phyloP scores from a whole-genome alignment of 1,284 basidiomycete species.

The Cystobasidium sp. region DNA sequence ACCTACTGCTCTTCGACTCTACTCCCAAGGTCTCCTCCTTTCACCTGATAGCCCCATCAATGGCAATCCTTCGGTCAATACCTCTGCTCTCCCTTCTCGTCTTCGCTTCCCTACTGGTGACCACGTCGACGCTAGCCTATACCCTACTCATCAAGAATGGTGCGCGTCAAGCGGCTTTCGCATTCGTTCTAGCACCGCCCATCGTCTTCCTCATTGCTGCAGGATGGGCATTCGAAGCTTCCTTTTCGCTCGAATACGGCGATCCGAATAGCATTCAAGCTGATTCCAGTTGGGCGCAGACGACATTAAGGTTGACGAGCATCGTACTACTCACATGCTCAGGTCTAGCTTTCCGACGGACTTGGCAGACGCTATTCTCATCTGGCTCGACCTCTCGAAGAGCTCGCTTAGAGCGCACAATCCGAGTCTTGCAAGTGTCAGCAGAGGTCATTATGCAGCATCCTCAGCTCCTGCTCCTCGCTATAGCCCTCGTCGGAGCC shows the following conservation, averaged over 20 bases:
- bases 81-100: conserved; percentile 27
- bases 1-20: conserved; percentile 16
- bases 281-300: not conserved
- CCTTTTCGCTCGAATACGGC: conserved; percentile 2
- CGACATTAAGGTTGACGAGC: not conserved
- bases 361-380: conserved; percentile 21
- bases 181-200: conserved; percentile 19
- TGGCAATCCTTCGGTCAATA: conserved; percentile 22
- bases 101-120: conserved; percentile 11
- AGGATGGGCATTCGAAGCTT: conserved; percentile 36
- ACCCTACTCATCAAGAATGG: conserved; percentile 29
- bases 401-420: conserved; percentile 28
- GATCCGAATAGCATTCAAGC: not conserved
- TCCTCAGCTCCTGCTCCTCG: conserved; percentile 19
- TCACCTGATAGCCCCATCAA: conserved; percentile 20
- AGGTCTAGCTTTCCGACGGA: conserved; percentile 1
- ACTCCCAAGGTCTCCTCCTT: not conserved
- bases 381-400: conserved; percentile 12
- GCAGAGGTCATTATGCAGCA: conserved; percentile 26
- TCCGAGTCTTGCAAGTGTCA: conserved; percentile 32
- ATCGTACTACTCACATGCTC: conserved; percentile 5
- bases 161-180: conserved; percentile 24
- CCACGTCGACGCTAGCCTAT: conserved; percentile 16
- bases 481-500: conserved; percentile 14
- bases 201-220: conserved; percentile 18